These are phyloP conservation scores for Suillus clintonianus DNA, from an alignment of 768 basidiomycete genomes.

Conservation along the genomic window DNA sequence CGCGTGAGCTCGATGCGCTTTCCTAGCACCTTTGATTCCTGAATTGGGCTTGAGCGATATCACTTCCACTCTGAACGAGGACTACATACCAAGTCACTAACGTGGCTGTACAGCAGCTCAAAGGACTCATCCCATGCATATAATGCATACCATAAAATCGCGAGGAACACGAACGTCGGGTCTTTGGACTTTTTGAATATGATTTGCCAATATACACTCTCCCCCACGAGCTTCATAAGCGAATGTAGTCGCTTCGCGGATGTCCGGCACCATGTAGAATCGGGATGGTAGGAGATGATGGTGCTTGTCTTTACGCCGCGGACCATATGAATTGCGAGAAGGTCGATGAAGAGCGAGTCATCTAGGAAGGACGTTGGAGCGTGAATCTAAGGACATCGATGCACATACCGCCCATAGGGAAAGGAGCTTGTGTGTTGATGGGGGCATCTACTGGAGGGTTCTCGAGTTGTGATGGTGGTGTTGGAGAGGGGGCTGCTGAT, in stretches of 20 bases:
- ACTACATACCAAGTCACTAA: slow-evolving; percentile 48
- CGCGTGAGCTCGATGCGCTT: slow-evolving; percentile 47
- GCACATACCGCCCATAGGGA: slow-evolving; percentile 37
- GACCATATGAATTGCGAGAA: slow-evolving; percentile 57
- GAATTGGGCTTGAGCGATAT: not conserved
- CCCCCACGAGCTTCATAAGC: slow-evolving; percentile 32
- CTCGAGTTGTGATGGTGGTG: not conserved
- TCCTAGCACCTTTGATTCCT: slow-evolving; percentile 49
- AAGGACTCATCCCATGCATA: slow-evolving; percentile 66
- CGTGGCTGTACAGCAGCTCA: slow-evolving; percentile 51
- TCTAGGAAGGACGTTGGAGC: slow-evolving; percentile 14
- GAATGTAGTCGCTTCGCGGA: slow-evolving; percentile 28
- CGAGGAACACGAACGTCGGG: slow-evolving; percentile 56
- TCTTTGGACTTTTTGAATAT: slow-evolving; percentile 36
- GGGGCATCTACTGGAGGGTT: not conserved
- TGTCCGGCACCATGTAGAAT: slow-evolving; percentile 4
- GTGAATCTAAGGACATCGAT: not conserved
- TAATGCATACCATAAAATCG: slow-evolving; percentile 58
- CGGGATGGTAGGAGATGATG: slow-evolving; percentile 34
- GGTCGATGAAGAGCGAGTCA: slow-evolving; percentile 38
- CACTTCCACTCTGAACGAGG: not conserved
- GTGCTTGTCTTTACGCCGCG: slow-evolving; percentile 22
- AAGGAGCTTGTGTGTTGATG: slow-evolving; percentile 56
- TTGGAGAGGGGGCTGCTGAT: not conserved
- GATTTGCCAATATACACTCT: slow-evolving; percentile 34